Evolutionary conservation across 2,329 filamentous ascomycete species (phyloP).

Genomic region (Didymella arachidicola): DNA sequence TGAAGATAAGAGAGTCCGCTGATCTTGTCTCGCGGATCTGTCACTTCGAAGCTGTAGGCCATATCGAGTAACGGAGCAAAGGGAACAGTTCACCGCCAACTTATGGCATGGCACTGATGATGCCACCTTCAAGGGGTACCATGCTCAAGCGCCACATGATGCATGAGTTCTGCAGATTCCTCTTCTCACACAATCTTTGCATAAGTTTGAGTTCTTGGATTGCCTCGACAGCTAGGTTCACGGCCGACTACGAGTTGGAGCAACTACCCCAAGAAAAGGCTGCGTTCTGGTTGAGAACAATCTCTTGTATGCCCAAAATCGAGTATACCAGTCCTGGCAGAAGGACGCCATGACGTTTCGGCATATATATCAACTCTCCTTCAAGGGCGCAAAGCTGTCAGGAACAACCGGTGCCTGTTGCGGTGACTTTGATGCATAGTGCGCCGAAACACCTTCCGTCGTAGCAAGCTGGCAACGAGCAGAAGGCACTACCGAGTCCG

Average conservation of each 20-base stretch:
- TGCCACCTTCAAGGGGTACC: too few relatives aligned
- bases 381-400: too few relatives aligned
- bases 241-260: conserved; percentile 21
- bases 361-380: too few relatives aligned
- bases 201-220: conserved; percentile 12
- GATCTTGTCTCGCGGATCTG: conserved; percentile 28
- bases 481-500: too few relatives aligned
- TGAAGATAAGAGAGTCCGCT: conserved; percentile 28
- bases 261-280: conserved; percentile 23
- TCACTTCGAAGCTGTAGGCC: conserved; percentile 26
- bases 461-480: too few relatives aligned
- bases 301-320: conserved; percentile 22
- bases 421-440: too few relatives aligned
- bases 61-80: conserved; percentile 28
- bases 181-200: conserved; percentile 4
- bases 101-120: too few relatives aligned
- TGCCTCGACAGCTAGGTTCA: conserved; percentile 18
- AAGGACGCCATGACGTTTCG: conserved; percentile 7
- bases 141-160: too few relatives aligned
- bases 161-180: conserved; percentile 25
- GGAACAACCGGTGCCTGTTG: too few relatives aligned
- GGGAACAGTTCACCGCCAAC: neutral
- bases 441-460: too few relatives aligned
- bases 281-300: conserved; percentile 25
- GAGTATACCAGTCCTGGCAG: conserved; percentile 13